Evolutionary conservation across 2,329 filamentous ascomycete genomes (phyloP), one percentile per base, ranked within the genome.

Genomic region (Pseudocercospora fuligena): DNA sequence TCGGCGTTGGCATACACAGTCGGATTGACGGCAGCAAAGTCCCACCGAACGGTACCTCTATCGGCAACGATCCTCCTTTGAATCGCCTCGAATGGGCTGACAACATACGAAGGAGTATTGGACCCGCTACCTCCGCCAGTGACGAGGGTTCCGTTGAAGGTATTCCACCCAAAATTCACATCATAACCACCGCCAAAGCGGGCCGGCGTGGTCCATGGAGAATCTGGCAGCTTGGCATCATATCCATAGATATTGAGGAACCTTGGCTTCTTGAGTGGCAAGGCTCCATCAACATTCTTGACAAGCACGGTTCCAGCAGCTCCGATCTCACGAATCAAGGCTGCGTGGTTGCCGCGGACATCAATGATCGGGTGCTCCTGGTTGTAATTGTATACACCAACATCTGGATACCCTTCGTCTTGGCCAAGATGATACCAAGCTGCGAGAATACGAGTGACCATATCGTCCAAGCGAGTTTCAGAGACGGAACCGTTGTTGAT

Each of bases 221-320:
- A 64, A 51, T 72, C 70, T 25, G 70, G 65, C 8, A 62, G 36
- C 47, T 66, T 72, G 5, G 80, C 79, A 63, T 81, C 79, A 36
- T 80, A 80, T 4, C 79, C 79, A 61, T 79, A 80, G 23, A 81
- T 73, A 54, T 74, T 76, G 7, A 81, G 66, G 63, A 77, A 79
- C 4, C 74, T 74, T 5, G 80, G 78, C 25, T 82, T 83, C 19
- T 83, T 73, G 2, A 88, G 75, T 0, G 87, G 87, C 3, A 89
- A 67, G 1, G 82, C 81, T 2, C 87, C 81, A 59, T 87, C 84
- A 21, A 84, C 84, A 64, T 91, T 88, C 78, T 94, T 94, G 36
- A 89, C 77, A 29, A 89, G 73, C 0, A 86, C 87, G 59, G 87
- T 84, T 2, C 82, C 85, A 67, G 88, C 86, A 31, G 84, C 80